These are phyloP conservation scores for Phoenix roebelenii DNA, from an alignment of 176 grass and related monocot species.

Conservation along the genomic window DNA sequence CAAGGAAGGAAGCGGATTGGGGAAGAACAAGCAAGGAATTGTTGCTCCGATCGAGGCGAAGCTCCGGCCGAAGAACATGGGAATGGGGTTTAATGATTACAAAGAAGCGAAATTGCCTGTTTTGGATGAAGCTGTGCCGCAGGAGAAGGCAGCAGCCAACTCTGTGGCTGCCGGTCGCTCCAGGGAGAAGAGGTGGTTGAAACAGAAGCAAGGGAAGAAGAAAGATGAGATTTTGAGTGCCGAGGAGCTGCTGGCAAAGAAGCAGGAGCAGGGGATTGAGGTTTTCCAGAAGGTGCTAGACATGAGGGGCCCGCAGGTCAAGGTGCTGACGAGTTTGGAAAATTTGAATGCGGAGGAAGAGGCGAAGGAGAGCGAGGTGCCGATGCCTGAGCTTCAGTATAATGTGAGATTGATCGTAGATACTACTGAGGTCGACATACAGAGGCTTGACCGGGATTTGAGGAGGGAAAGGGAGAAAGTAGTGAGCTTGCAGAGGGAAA, in stretches of 20 bases:
- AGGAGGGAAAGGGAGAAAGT: slow-evolving; percentile 53
- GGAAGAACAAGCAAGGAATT: slow-evolving; percentile 64
- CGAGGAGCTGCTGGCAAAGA: slow-evolving; percentile 62
- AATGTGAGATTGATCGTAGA: slow-evolving; percentile 69
- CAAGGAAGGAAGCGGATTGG: slow-evolving; percentile 51
- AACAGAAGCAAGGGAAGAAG: slow-evolving; percentile 35
- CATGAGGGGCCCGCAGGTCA: slow-evolving; percentile 63
- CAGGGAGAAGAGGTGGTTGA: slow-evolving; percentile 52
- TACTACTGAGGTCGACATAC: slow-evolving; percentile 48
- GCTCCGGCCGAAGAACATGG: slow-evolving; percentile 56
- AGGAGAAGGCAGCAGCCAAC: slow-evolving; percentile 21
- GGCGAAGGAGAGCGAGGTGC: slow-evolving; percentile 59
- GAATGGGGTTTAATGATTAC: slow-evolving; percentile 61
- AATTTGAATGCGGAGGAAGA: slow-evolving; percentile 55
- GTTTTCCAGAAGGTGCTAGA: slow-evolving; percentile 68
- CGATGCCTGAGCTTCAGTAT: slow-evolving; percentile 70
- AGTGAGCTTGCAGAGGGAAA: slow-evolving; percentile 48
- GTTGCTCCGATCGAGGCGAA: slow-evolving; percentile 25
- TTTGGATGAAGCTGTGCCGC: neutral
- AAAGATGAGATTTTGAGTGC: slow-evolving; percentile 42
- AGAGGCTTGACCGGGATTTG: slow-evolving; percentile 51
- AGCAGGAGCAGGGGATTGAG: slow-evolving; percentile 39
- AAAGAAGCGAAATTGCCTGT: slow-evolving; percentile 50
- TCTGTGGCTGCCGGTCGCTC: slow-evolving; percentile 6
- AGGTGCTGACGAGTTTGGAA: slow-evolving; percentile 50